phyloP scores from a whole-genome alignment of 73 alveolate species.

The Breviolum minutum region DNA sequence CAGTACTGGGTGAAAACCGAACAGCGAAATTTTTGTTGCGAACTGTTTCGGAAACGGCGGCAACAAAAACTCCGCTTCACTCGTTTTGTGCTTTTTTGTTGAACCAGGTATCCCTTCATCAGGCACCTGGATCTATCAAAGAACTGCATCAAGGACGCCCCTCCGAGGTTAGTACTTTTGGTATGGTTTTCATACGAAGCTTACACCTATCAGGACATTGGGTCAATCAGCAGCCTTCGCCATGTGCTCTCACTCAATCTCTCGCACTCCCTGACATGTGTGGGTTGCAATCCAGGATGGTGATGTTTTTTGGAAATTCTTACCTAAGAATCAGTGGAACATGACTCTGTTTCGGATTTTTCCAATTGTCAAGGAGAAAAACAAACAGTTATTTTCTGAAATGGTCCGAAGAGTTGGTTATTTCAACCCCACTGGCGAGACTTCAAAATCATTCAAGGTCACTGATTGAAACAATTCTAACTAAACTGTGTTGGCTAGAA shows the following conservation, averaged over 20 bases:
- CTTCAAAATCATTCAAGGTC: too few relatives aligned
- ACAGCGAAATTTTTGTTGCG: not conserved
- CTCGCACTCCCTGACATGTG: constrained; percentile 8
- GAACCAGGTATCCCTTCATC: constrained; percentile 26
- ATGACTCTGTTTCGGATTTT: too few relatives aligned
- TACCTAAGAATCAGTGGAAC: too few relatives aligned
- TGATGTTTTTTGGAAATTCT: too few relatives aligned
- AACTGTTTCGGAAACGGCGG: not conserved
- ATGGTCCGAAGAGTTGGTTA: too few relatives aligned
- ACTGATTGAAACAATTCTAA: too few relatives aligned
- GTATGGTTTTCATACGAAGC: not conserved
- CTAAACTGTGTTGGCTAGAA: too few relatives aligned
- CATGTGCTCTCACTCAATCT: constrained; percentile 39
- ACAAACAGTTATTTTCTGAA: too few relatives aligned
- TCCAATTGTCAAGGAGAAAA: too few relatives aligned
- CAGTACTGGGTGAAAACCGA: not conserved
- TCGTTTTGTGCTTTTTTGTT: not conserved
- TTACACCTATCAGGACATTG: not conserved
- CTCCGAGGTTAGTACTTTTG: not conserved
- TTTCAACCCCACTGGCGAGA: too few relatives aligned
- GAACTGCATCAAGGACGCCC: constrained; percentile 39
- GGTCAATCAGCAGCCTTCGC: constrained; percentile 39
- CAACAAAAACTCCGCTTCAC: not conserved
- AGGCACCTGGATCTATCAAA: constrained; percentile 38
- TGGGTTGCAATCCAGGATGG: not conserved